These are phyloP conservation scores for Phoma herbarum DNA, from an alignment of 2,329 filamentous ascomycete species.

Conservation along the genomic window DNA sequence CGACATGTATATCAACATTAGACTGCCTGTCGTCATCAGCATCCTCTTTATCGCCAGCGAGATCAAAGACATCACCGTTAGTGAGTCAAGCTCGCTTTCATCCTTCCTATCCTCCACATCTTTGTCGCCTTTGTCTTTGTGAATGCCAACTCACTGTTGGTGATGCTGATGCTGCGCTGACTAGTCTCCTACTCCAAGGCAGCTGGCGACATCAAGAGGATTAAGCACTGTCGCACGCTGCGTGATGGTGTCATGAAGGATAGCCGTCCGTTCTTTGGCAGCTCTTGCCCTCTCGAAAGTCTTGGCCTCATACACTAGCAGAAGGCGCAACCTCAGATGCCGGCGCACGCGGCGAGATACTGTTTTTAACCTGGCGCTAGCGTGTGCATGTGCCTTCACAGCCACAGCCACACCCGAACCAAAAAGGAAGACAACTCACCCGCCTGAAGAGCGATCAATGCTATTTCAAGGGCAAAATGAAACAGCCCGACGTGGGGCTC, in stretches of 20 bases:
- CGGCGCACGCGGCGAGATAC: not conserved
- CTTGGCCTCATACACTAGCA: not conserved
- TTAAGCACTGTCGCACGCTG: not conserved
- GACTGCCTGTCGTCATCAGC: too few relatives aligned
- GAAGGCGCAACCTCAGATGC: not conserved
- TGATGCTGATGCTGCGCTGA: too few relatives aligned
- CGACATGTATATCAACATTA: too few relatives aligned
- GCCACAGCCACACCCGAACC: not conserved
- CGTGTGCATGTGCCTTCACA: not conserved
- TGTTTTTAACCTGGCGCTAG: not conserved
- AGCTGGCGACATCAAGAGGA: not conserved
- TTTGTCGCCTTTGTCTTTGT: not conserved
- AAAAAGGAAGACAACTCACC: not conserved
- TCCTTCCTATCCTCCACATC: too few relatives aligned
- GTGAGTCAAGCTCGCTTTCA: not conserved
- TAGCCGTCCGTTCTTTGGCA: not conserved
- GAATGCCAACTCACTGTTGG: too few relatives aligned
- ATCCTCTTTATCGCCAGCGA: too few relatives aligned
- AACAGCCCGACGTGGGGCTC: slow-evolving; percentile 20
- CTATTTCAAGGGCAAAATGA: not conserved
- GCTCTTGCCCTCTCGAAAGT: not conserved
- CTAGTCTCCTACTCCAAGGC: not conserved
- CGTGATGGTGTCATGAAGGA: too few relatives aligned
- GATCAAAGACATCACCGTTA: too few relatives aligned
- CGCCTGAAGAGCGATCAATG: not conserved